Evolutionary conservation across 1,139 yeast species (phyloP).

Genomic region (Yamadazyma mexicana): DNA sequence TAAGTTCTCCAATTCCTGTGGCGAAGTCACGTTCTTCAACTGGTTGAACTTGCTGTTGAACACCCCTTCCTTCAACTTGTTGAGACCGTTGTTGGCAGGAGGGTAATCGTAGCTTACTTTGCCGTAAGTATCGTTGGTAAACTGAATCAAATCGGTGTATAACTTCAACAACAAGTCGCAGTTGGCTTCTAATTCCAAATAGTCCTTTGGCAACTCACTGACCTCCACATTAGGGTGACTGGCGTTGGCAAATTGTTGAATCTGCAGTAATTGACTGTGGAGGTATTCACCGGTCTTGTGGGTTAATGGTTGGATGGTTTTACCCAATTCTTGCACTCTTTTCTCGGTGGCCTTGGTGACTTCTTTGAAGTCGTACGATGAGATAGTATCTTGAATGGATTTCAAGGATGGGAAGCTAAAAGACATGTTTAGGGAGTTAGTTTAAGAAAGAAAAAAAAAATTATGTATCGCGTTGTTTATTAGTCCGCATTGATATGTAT

Average conservation of each 20-base stretch:
- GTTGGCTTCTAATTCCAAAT: slow-evolving; percentile 62
- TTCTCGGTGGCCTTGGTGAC: slow-evolving; percentile 40
- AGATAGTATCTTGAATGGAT: slow-evolving; percentile 46
- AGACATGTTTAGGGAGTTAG: slow-evolving; percentile 33
- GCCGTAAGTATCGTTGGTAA: slow-evolving; percentile 60
- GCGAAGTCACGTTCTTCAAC: slow-evolving; percentile 58
- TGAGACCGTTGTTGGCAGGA: slow-evolving; percentile 55
- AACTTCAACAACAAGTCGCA: slow-evolving; percentile 63
- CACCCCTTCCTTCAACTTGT: slow-evolving; percentile 50
- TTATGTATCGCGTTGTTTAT: neutral
- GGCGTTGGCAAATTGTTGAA: slow-evolving; percentile 40
- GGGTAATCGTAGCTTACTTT: slow-evolving; percentile 74
- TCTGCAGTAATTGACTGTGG: slow-evolving; percentile 41
- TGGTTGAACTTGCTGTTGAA: slow-evolving; percentile 56
- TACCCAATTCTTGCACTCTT: slow-evolving; percentile 42
- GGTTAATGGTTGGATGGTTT: slow-evolving; percentile 46
- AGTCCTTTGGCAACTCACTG: slow-evolving; percentile 73
- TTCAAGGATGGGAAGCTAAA: slow-evolving; percentile 52
- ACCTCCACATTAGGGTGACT: slow-evolving; percentile 33
- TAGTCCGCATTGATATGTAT: neutral
- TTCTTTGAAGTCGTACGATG: slow-evolving; percentile 40
- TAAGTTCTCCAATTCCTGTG: slow-evolving; percentile 62
- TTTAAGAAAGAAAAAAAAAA: neutral
- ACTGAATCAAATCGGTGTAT: slow-evolving; percentile 58
- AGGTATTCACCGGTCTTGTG: slow-evolving; percentile 40